Conservation (phyloP, 2,329 filamentous ascomycete genomes). For the Talaromyces sp. region DNA sequence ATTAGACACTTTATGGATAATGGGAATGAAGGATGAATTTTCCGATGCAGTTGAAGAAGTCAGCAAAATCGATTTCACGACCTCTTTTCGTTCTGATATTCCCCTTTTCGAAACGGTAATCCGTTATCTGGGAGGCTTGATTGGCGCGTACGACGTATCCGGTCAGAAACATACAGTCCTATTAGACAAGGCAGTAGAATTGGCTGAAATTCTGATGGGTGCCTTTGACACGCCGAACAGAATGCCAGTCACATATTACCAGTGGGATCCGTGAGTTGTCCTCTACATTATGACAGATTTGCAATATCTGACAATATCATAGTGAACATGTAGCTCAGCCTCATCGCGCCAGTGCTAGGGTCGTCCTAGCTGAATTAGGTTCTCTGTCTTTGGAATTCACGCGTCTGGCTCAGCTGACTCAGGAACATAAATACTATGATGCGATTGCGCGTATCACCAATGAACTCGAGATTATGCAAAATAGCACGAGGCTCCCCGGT, state of each 20-base stretch:
- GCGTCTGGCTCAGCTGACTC: slow-evolving; percentile 78
- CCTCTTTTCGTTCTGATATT: slow-evolving; percentile 63
- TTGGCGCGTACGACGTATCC: slow-evolving; percentile 84
- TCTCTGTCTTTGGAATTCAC: slow-evolving; percentile 87
- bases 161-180: slow-evolving; percentile 65
- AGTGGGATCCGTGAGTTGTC: slow-evolving; percentile 62
- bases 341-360: slow-evolving; percentile 56
- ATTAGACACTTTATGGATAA: slow-evolving; percentile 82
- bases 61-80: slow-evolving; percentile 77
- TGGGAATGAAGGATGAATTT: slow-evolving; percentile 74
- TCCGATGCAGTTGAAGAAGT: slow-evolving; percentile 70
- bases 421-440: slow-evolving; percentile 80
- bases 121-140: slow-evolving; percentile 79
- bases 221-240: slow-evolving; percentile 90
- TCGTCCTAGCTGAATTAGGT: slow-evolving; percentile 67
- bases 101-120: slow-evolving; percentile 94
- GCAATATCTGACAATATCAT: slow-evolving; percentile 15
- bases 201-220: slow-evolving; percentile 75
- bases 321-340: slow-evolving; percentile 57
- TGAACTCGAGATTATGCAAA: slow-evolving; percentile 71
- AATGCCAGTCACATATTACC: slow-evolving; percentile 80
- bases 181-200: slow-evolving; percentile 72
- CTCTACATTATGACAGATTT: neutral
- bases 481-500: slow-evolving; percentile 66
- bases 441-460: slow-evolving; percentile 82